These are phyloP conservation scores for Cyclotella baltica DNA, from an alignment of 108 stramenopile species.

Conservation along the genomic window DNA sequence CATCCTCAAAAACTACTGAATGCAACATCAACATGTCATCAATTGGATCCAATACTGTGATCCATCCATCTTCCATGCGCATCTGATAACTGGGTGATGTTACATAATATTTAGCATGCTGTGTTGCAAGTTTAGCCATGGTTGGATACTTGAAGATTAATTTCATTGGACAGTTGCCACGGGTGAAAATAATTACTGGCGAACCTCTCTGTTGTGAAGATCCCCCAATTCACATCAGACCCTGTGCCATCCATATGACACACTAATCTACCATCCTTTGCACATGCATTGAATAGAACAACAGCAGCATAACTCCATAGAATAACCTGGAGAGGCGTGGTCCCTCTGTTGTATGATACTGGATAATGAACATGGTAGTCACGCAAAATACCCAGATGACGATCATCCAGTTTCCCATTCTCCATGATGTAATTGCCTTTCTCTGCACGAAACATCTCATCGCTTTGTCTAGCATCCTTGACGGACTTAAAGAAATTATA, in stretches of 20 bases:
- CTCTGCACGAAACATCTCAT: background rate
- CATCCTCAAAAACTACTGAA: background rate
- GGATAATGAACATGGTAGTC: background rate
- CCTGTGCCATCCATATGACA: constrained; percentile 8
- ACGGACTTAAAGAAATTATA: background rate
- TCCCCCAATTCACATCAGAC: background rate
- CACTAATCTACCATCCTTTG: background rate
- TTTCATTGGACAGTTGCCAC: too few species aligned
- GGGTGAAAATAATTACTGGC: too few species aligned
- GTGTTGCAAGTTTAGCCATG: background rate
- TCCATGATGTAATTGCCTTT: background rate
- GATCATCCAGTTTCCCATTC: background rate
- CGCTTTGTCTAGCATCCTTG: background rate
- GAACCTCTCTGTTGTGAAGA: too few species aligned
- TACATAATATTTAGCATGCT: background rate
- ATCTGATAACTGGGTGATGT: constrained; percentile 12
- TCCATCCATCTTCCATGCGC: constrained; percentile 5
- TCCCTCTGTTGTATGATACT: background rate
- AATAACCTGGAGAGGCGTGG: background rate
- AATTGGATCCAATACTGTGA: background rate
- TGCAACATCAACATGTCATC: constrained; percentile 11
- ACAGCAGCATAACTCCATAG: background rate
- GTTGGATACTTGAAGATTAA: too few species aligned
- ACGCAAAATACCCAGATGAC: constrained; percentile 1
- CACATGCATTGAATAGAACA: background rate